Base-by-base conservation (phyloP, 352 stramenopile genomes). In the Pythium monospermum region DNA sequence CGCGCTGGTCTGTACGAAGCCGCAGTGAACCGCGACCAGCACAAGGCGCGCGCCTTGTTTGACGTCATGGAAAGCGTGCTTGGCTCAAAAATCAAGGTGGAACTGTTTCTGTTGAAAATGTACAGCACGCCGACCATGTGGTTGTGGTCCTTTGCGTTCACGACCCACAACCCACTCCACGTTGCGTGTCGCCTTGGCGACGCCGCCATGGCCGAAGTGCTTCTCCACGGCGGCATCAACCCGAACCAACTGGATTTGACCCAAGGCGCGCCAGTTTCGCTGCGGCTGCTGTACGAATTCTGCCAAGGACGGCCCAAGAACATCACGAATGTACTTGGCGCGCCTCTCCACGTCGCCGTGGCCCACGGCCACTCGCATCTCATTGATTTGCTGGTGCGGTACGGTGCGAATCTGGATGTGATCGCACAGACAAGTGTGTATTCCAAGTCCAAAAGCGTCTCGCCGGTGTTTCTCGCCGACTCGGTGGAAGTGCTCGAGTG, bases 201-300 rank as follows among this genome's bases (percentile, higher is more conserved):
- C 56, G 62, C 81, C 15, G 54, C 51, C 27, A 79, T 87, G 49
- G 66, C 84, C 0, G 57, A 77, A 26, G 45, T 81, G 36, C 55
- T 93, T 21, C 64, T 87, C 7, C 59, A 83, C 12, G 72, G 73
- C 6, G 77, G 77, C 1, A 44, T 93, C 27, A 82, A 85, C 44
- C 67, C 82, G 1, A 89, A 93, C 39, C 79, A 81, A 35, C 61
- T 91, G 22, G 82, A 93, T 62, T 90, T 91, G 66, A 87, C 87
- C 39, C 67, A 74, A 3, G 77, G 82, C 6, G 69, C 68, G 26
- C 69, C 66, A 3, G 71, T 85, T 38, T 75, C 76, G 42, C 47
- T 88, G 16, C 72, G 83, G 37, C 40, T 85, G 18, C 37, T 88
- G 7, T 88, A 86, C 55, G 72, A 88, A n/a, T 41, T 85, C 33